A percentile compares a stretch with the other conserved stretches of the same genome.
Evolutionary conservation across 2,329 filamentous ascomycete species (phyloP).

Genomic region (Sarocladium brachiariae): DNA sequence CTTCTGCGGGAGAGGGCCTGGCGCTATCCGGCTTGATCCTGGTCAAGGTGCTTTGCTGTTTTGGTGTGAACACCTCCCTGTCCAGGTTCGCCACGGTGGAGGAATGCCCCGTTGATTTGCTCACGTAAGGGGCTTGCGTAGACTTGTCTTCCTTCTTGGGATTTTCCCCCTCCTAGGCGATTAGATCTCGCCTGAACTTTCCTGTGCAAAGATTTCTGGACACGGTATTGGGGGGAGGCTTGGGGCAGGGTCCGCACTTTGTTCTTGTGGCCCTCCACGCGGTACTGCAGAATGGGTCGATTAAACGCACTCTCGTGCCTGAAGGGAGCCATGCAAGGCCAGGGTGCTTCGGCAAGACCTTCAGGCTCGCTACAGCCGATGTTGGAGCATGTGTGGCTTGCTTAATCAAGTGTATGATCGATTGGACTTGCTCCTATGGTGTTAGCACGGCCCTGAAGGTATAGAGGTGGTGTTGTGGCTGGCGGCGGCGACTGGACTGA

Average conservation of each 20-base stretch:
- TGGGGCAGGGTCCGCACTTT: not conserved
- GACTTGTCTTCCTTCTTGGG: not conserved
- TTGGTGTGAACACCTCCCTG: constrained; percentile 4
- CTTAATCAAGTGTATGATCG: not conserved
- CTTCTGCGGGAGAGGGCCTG: constrained; percentile 6
- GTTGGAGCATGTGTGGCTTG: not conserved
- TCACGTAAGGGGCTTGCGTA: constrained; percentile 2
- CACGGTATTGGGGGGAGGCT: not conserved
- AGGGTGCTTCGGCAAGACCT: constrained; percentile 5
- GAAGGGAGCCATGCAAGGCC: not conserved
- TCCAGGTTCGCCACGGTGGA: constrained; percentile 1
- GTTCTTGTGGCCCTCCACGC: not conserved
- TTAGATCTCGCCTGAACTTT: not conserved
- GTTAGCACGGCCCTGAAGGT: no score
- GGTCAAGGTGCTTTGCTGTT: not conserved
- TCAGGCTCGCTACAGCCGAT: not conserved
- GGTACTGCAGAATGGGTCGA: constrained; percentile 3
- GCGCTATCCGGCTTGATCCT: constrained; percentile 5
- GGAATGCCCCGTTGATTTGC: not conserved
- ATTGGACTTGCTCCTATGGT: no score
- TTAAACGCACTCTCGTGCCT: not conserved
- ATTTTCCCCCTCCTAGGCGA: not conserved
- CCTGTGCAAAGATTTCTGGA: not conserved
- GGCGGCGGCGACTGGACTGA: not conserved
- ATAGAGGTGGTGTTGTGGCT: not conserved